Percentiles rank a stretch among this genome's conserved stretches.
Conservation (phyloP, 805 yeast species). For the Sugiyamaella qingdaonensis region DNA sequence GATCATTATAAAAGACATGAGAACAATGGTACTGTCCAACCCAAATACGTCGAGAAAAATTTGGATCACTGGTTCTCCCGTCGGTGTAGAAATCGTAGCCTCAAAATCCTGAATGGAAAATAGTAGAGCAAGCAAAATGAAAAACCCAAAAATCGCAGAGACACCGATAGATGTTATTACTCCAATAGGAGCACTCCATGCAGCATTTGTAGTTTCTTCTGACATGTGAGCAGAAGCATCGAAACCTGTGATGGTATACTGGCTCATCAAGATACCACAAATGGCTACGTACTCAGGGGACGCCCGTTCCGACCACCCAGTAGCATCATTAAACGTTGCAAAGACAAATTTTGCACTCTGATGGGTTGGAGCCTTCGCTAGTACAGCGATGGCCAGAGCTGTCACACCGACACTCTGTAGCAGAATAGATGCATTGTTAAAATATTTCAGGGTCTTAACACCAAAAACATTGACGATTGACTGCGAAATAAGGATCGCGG, state of each 20-base stretch:
- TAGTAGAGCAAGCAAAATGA: constrained; percentile 49
- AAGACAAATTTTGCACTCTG: constrained; percentile 21
- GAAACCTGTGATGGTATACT: constrained; percentile 73
- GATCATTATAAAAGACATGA: constrained; percentile 16
- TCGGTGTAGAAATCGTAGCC: constrained; percentile 32
- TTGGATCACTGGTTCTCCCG: constrained; percentile 47
- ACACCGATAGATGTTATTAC: constrained; percentile 53
- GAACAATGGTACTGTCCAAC: constrained; percentile 19
- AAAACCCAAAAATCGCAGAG: constrained; percentile 57
- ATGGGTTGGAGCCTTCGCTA: constrained; percentile 34
- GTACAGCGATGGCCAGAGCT: constrained; percentile 35
- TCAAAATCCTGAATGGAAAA: constrained; percentile 46
- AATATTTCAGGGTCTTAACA: constrained; percentile 51
- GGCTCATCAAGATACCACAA: constrained; percentile 20
- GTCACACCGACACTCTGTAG: constrained; percentile 50
- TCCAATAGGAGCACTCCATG: constrained; percentile 61
- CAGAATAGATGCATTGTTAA: constrained; percentile 57
- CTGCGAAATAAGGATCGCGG: constrained; percentile 54
- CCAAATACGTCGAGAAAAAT: constrained; percentile 36
- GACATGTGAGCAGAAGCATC: constrained; percentile 71
- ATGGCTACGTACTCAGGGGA: constrained; percentile 24
- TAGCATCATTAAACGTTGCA: constrained; percentile 21
- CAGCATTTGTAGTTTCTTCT: constrained; percentile 64
- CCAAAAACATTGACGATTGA: constrained; percentile 52
- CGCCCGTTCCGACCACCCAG: constrained; percentile 26